phyloP scores from a whole-genome alignment of 2,329 filamentous ascomycete species.

The Parafenestella ontariensis region DNA sequence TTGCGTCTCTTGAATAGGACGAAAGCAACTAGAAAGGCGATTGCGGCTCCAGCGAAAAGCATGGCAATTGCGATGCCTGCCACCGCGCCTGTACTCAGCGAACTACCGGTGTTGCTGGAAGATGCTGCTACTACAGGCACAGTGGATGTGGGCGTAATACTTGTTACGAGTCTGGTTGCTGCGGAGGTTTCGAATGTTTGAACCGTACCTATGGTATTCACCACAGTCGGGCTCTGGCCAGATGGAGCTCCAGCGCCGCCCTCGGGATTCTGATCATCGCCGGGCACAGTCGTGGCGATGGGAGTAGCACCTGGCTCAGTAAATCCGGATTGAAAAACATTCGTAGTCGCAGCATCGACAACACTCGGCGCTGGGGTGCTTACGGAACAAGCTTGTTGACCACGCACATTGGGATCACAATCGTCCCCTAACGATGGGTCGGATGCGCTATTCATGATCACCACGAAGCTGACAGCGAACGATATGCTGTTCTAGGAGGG shows the following conservation, averaged over 20 bases:
- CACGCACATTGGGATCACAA: too few species aligned
- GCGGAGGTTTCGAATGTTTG: not conserved
- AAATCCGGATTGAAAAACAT: not conserved
- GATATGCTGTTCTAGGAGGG: not conserved
- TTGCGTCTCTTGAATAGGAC: constrained; percentile 39
- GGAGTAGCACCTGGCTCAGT: not conserved
- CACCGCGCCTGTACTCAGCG: constrained; percentile 21
- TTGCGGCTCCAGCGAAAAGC: constrained; percentile 33
- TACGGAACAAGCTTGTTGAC: not conserved
- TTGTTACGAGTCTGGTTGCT: not conserved
- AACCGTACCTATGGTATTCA: not conserved
- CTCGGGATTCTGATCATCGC: not conserved
- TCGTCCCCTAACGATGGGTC: too few species aligned
- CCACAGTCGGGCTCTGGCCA: not conserved
- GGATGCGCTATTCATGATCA: not conserved
- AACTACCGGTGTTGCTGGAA: not conserved
- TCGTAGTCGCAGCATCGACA: not conserved
- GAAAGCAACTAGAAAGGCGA: constrained; percentile 39
- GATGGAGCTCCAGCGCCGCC: not conserved
- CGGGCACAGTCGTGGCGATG: not conserved
- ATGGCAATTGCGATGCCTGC: constrained; percentile 32
- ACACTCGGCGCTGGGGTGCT: not conserved
- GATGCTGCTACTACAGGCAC: not conserved
- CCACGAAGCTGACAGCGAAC: not conserved
- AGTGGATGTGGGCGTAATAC: not conserved